Conservation (phyloP, 2,329 filamentous ascomycete species). For the Neocucurbitaria cava region DNA sequence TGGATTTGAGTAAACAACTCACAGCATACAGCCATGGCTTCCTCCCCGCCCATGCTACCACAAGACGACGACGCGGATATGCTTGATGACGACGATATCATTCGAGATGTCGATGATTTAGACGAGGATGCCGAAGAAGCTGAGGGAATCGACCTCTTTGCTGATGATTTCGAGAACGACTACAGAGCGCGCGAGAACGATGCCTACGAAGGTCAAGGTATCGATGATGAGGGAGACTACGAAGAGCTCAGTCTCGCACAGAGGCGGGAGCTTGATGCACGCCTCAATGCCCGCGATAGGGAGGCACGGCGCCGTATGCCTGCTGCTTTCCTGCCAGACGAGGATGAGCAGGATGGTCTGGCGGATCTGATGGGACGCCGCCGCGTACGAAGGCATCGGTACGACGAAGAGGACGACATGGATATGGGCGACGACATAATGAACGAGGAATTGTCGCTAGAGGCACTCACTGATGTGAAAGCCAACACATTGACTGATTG, state of each 20-base stretch:
- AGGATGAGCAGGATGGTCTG: slow-evolving; percentile 85
- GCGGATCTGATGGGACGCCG: slow-evolving; percentile 86
- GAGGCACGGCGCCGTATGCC: slow-evolving; percentile 73
- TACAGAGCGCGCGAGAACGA: slow-evolving; percentile 62
- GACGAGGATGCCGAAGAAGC: slow-evolving; percentile 75
- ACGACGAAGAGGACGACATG: slow-evolving; percentile 92
- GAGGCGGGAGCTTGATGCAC: slow-evolving; percentile 74
- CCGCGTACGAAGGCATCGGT: slow-evolving; percentile 82
- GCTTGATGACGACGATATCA: slow-evolving; percentile 71
- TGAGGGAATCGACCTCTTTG: slow-evolving; percentile 75
- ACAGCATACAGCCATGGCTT: slow-evolving; percentile 58
- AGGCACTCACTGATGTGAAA: slow-evolving; percentile 91
- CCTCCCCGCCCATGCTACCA: slow-evolving; percentile 70
- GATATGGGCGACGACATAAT: slow-evolving; percentile 92
- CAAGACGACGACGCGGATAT: slow-evolving; percentile 75
- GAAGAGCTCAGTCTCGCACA: slow-evolving; percentile 71
- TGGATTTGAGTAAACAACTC: slow-evolving; percentile 11
- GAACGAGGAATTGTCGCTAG: slow-evolving; percentile 92
- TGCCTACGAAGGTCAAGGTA: slow-evolving; percentile 71
- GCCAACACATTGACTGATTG: slow-evolving; percentile 92
- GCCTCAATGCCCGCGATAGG: slow-evolving; percentile 75
- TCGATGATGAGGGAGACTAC: slow-evolving; percentile 84
- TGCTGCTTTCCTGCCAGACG: slow-evolving; percentile 76
- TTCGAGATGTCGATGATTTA: slow-evolving; percentile 69
- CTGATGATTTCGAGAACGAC: slow-evolving; percentile 70